Evolutionary conservation across 2,329 filamentous ascomycete species (phyloP).

Genomic region (Pseudogymnoascus verrucosus): DNA sequence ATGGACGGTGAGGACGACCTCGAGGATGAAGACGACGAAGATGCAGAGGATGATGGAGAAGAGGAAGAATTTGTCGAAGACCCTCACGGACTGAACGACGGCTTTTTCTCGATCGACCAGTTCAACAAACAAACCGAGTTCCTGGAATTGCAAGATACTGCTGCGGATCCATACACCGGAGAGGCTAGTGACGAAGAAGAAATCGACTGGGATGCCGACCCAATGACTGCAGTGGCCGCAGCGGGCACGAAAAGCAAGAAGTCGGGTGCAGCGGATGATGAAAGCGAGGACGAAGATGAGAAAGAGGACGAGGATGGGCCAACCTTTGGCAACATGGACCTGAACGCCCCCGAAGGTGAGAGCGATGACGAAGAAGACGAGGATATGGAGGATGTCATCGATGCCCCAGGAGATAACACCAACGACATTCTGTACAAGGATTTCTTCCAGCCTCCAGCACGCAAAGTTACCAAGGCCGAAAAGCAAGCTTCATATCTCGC

Average conservation of each 20-base stretch:
- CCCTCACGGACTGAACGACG: slow-evolving; percentile 82
- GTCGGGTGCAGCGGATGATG: slow-evolving; percentile 28
- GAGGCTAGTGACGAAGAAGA: slow-evolving; percentile 75
- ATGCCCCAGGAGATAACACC: slow-evolving; percentile 55
- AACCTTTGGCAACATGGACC: slow-evolving; percentile 72
- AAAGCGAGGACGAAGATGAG: slow-evolving; percentile 41
- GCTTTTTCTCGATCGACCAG: slow-evolving; percentile 94
- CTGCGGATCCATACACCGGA: slow-evolving; percentile 67
- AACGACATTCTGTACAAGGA: slow-evolving; percentile 87
- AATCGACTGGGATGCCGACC: slow-evolving; percentile 80
- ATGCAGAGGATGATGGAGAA: slow-evolving; percentile 40
- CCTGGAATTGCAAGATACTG: slow-evolving; percentile 76
- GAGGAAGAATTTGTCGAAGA: slow-evolving; percentile 59
- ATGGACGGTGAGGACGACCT: slow-evolving; percentile 30
- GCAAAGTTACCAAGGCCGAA: slow-evolving; percentile 53
- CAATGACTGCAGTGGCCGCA: slow-evolving; percentile 39
- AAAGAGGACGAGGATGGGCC: slow-evolving; percentile 70
- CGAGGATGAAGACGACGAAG: slow-evolving; percentile 38
- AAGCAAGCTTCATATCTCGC: slow-evolving; percentile 33
- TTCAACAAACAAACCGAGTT: slow-evolving; percentile 93
- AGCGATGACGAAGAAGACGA: slow-evolving; percentile 50
- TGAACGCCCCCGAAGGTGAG: slow-evolving; percentile 64
- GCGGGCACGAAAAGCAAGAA: slow-evolving; percentile 24
- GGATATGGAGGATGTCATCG: slow-evolving; percentile 48
- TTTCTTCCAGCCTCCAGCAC: slow-evolving; percentile 81